Evolutionary conservation across 2,329 filamentous ascomycete genomes (phyloP), one percentile per base, ranked within the genome.

Genomic region (Neocucurbitaria cava): DNA sequence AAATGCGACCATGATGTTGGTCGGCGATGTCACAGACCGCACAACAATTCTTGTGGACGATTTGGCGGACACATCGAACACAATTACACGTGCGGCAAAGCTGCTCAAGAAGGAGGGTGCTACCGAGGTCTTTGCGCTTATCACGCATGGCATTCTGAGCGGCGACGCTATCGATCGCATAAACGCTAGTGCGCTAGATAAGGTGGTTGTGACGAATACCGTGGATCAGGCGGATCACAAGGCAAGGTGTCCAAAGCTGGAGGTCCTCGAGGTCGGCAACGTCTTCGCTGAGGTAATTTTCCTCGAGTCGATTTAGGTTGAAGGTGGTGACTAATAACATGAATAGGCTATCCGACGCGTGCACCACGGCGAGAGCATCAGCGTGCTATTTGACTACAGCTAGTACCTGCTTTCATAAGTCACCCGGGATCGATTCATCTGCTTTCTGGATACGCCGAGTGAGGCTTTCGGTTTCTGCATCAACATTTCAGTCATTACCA

Each of bases 291-390:
- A 98, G 83, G 91, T 87, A 75, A 66, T 77, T 73, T 40, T 1
- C 13, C 18, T n/a, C 23, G n/a, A 9, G 10, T 11, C 26, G 24
- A 33, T 11, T 18, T 17, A 9, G 31, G 31, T 17, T 20, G 10
- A 4, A 33, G 24, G 8, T 9, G 21, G 5, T 42, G 18, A 52
- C 70, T 75, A 60, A 75, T 54, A 7, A 41, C 36, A 11, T 1
- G 21, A 33, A 17, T 52, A 87, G 86, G 87, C 95, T 46, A 97
- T 98, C 66, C 90, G 95, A 60, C 87, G 95, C 59, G 94, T 98
- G 54, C 95, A 99, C 78, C 93, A 98, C 76, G 95, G 95, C 69
- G 95, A 99, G 81, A 96, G 92, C 71, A 96, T 99, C 78, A 96
- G 92, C 75, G 91, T 95, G 57, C 84, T 99, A 46, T 99, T 99